phyloP scores from a whole-genome alignment of 2,329 filamentous ascomycete genomes.

The Lachnellula suecica region DNA sequence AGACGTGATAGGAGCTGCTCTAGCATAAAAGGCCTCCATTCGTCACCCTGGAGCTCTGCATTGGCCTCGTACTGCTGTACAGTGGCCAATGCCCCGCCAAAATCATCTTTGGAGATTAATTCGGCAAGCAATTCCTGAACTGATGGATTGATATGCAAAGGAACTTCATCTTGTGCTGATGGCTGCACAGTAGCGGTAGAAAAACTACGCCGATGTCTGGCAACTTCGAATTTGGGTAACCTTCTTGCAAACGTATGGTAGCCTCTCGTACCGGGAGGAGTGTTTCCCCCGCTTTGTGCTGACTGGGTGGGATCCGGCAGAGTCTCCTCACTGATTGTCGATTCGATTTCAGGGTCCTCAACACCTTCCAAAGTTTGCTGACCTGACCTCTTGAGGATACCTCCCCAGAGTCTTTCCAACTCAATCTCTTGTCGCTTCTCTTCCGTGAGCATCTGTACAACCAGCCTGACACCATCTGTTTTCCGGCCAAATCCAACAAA shows the following conservation, averaged over 20 bases:
- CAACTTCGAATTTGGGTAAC: not conserved
- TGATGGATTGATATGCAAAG: conserved; percentile 6
- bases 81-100: conserved; percentile 12
- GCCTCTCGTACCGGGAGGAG: not conserved
- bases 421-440: conserved; percentile 68
- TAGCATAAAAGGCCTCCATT: conserved; percentile 22
- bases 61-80: conserved; percentile 9
- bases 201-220: not conserved
- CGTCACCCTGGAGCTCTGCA: conserved; percentile 15
- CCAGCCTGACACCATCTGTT: conserved; percentile 57
- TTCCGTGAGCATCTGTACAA: conserved; percentile 71
- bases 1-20: conserved; percentile 25
- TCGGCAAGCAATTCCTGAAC: conserved; percentile 8
- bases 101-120: conserved; percentile 18
- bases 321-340: not conserved
- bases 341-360: conserved; percentile 6
- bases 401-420: conserved; percentile 61
- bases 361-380: not conserved
- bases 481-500: conserved; percentile 76
- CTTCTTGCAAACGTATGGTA: not conserved
- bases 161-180: not conserved
- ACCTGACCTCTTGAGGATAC: conserved; percentile 17
- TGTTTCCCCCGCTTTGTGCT: not conserved
- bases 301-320: not conserved
- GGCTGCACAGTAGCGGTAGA: not conserved